A percentile compares a stretch with the other conserved stretches of the same genome.
Conservation (phyloP, 257 asterid genomes). For the Buddleja alternifolia region DNA sequence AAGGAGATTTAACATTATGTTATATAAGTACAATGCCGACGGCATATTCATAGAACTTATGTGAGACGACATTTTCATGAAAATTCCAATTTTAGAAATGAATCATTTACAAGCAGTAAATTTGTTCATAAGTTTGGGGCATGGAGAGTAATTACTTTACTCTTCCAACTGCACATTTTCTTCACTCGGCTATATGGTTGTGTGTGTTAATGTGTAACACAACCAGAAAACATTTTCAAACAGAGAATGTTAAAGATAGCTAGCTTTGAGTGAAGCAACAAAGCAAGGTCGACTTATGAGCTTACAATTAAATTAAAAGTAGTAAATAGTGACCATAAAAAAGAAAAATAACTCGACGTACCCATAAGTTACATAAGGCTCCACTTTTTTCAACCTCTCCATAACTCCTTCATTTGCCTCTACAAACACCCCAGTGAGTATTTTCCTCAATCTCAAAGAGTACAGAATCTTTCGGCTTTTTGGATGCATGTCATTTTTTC, state of each 20-base stretch:
- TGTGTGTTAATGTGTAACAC: not conserved
- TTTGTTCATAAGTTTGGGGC: too few species aligned
- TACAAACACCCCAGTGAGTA: slow-evolving; percentile 79
- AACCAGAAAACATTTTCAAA: not conserved
- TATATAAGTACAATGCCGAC: too few species aligned
- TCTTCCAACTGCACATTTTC: slow-evolving; percentile 9
- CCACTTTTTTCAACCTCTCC: slow-evolving; percentile 75
- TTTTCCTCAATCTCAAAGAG: slow-evolving; percentile 73
- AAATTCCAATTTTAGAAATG: too few species aligned
- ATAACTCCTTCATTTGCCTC: slow-evolving; percentile 58
- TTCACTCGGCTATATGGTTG: not conserved
- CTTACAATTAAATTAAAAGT: not conserved
- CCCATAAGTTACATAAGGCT: slow-evolving; percentile 95
- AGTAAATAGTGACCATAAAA: not conserved
- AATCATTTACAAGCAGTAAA: too few species aligned
- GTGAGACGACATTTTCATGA: too few species aligned
- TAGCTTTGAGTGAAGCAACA: not conserved
- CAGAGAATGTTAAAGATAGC: not conserved
- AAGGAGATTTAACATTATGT: not conserved
- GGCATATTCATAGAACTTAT: too few species aligned
- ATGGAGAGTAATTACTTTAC: not conserved
- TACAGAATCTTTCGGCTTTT: slow-evolving; percentile 62
- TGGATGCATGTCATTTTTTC: slow-evolving; percentile 87
- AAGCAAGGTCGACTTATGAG: not conserved
- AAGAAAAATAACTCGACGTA: slow-evolving; percentile 37